Evolutionary conservation across 345 rosid genomes (phyloP).

Genomic region (Lepidium sativum): DNA sequence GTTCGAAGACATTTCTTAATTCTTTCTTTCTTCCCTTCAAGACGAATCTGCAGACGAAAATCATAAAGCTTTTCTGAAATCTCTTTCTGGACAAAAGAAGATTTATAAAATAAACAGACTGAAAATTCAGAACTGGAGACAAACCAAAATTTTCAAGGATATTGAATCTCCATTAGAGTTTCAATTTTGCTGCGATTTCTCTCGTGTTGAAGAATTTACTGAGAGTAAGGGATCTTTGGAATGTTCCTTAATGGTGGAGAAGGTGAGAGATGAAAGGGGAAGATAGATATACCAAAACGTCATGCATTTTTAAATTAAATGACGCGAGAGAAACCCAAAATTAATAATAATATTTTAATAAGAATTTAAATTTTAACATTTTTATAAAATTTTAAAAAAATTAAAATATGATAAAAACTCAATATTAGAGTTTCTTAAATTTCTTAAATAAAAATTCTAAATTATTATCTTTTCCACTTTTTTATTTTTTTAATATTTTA

Average conservation of each 20-base stretch:
- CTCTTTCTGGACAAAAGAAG: neutral
- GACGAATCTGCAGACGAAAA: conserved; percentile 3
- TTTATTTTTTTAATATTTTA: too few species aligned
- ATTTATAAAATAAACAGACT: neutral
- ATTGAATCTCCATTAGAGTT: neutral
- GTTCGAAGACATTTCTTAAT: conserved; percentile 41
- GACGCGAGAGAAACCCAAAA: too few species aligned
- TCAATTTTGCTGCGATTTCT: neutral
- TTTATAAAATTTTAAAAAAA: too few species aligned
- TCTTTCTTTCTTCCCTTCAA: conserved; percentile 9
- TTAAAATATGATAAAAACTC: too few species aligned
- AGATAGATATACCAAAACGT: neutral
- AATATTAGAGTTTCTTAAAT: too few species aligned
- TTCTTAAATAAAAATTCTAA: too few species aligned
- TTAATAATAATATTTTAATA: too few species aligned
- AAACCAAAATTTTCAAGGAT: neutral
- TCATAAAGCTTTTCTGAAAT: neutral
- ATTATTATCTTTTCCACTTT: too few species aligned
- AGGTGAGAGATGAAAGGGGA: neutral
- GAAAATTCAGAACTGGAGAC: neutral
- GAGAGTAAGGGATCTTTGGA: neutral
- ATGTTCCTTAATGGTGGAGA: neutral
- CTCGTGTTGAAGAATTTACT: neutral
- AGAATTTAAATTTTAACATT: too few species aligned
- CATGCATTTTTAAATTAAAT: neutral